These are phyloP conservation scores for Venturia aucupariae DNA, from an alignment of 2,329 filamentous ascomycete species.

Conservation along the genomic window DNA sequence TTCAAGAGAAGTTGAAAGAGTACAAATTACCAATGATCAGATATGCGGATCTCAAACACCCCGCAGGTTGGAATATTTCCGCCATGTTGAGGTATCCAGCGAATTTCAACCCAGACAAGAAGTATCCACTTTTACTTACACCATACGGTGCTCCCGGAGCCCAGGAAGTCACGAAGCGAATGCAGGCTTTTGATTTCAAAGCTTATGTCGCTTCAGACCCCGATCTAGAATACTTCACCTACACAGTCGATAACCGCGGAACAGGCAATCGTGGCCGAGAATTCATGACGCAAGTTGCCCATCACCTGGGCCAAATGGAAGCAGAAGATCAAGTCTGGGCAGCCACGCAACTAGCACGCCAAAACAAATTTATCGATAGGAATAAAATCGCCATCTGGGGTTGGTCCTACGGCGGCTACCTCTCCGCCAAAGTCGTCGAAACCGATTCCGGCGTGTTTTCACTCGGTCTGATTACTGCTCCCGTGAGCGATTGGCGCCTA, in stretches of 20 bases:
- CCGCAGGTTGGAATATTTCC: constrained; percentile 52
- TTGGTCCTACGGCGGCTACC: constrained; percentile 60
- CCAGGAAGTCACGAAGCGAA: constrained; percentile 48
- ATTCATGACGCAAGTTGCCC: constrained; percentile 50
- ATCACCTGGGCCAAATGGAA: constrained; percentile 54
- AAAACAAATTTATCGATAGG: constrained; percentile 46
- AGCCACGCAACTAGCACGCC: constrained; percentile 44
- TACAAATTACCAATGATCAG: constrained; percentile 57
- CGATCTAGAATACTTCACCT: constrained; percentile 58
- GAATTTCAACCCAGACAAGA: constrained; percentile 52
- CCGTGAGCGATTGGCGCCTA: constrained; percentile 60
- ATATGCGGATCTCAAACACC: constrained; percentile 54
- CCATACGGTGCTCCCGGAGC: constrained; percentile 60
- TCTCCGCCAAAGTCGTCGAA: constrained; percentile 58
- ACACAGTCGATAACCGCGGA: constrained; percentile 59
- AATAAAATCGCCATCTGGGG: constrained; percentile 58
- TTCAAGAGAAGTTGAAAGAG: constrained; percentile 46
- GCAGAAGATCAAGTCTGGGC: constrained; percentile 60
- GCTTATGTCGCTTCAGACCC: constrained; percentile 58
- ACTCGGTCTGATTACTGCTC: constrained; percentile 54
- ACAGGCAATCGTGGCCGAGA: constrained; percentile 55
- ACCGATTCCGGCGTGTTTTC: constrained; percentile 51
- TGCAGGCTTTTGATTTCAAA: constrained; percentile 27
- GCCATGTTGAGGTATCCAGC: constrained; percentile 57
- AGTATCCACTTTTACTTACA: constrained; percentile 58